Evolutionary conservation across 2,329 filamentous ascomycete species (phyloP), one percentile per base, ranked within the genome.

Genomic region (Proliferodiscus dingleyae): DNA sequence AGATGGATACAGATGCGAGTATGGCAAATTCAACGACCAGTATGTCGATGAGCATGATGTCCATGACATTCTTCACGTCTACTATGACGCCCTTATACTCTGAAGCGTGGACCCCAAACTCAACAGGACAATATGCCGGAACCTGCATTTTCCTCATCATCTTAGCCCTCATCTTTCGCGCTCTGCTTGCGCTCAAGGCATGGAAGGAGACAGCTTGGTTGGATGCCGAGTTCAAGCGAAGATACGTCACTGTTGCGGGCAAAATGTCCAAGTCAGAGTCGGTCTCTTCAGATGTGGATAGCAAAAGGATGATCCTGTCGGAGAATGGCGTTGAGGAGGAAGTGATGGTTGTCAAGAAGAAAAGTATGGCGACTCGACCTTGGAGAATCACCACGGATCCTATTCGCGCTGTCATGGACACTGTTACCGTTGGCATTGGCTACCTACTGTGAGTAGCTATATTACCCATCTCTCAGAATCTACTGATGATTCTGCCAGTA

Each of bases 91-190:
- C 83, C 3, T 73, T 89, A 37, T 88, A 75, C 70, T 83, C 87
- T 13, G 64, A 68, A 18, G 64, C 72, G 42, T 97, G 90, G 89
- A 85, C 85, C 2, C 91, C 91, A 4, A 68, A 63, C 22, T 82
- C 70, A 28, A 70, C 75, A 5, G 88, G 84, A 57, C 70, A 76
- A 49, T 97, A 96, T 67, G 89, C 88, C 2, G 91, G 81, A 45
- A 95, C 89, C 22, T 95, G 91, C 71, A 87, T 96, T 65, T 96
- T 96, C 69, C 77, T 96, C 48, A 82, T 95, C 63, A 57, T 85
- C 36, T 81, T 97, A 41, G 83, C 82, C 49, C 72, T 83, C 50
- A 60, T 85, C 46, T 81, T 84, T 61, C 85, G 90, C 42, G 68
- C 73, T 16, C 72, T 95, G 13, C 70, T 91, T 41, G 89, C 89